Percentiles rank a stretch among this genome's conserved stretches.
These are phyloP conservation scores for Colletotrichum sp. DNA, from an alignment of 2,329 filamentous ascomycete genomes.

Conservation along the genomic window DNA sequence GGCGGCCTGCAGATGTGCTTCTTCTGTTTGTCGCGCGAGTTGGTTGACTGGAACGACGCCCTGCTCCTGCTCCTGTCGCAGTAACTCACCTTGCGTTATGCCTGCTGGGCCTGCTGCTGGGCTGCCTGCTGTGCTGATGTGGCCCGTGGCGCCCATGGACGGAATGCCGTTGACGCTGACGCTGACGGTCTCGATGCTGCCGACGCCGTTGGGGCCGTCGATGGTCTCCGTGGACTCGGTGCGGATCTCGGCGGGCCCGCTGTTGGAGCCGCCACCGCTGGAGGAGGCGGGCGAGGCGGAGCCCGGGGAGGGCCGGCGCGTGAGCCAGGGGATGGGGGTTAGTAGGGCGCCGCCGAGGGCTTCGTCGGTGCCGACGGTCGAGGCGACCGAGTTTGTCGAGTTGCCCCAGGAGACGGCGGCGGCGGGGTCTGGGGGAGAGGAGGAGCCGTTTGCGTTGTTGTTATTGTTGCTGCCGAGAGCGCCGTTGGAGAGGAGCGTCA, in stretches of 20 bases:
- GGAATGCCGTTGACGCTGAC: constrained; percentile 75
- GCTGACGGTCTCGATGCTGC: constrained; percentile 81
- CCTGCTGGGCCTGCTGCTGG: constrained; percentile 42
- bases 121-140: constrained; percentile 25
- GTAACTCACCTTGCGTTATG: constrained; percentile 82
- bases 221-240: constrained; percentile 82
- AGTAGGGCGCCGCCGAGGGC: constrained; percentile 87
- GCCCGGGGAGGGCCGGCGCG: constrained; percentile 32
- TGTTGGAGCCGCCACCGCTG: not conserved
- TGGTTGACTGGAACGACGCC: constrained; percentile 77
- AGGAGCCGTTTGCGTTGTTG: not conserved
- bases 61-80: constrained; percentile 85
- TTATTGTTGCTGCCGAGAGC: constrained; percentile 41
- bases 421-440: constrained; percentile 33
- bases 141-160: constrained; percentile 47
- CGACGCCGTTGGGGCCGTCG: constrained; percentile 79
- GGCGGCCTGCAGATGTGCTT: constrained; percentile 20
- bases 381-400: constrained; percentile 42
- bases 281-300: constrained; percentile 20
- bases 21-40: constrained; percentile 44
- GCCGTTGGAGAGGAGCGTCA: constrained; percentile 66
- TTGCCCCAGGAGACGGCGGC: constrained; percentile 53
- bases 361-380: constrained; percentile 79
- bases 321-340: constrained; percentile 93
- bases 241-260: constrained; percentile 55